Evolutionary conservation across 768 basidiomycete species (phyloP), one percentile per base, ranked within the genome.

Genomic region (Lactarius pseudohatsudake): DNA sequence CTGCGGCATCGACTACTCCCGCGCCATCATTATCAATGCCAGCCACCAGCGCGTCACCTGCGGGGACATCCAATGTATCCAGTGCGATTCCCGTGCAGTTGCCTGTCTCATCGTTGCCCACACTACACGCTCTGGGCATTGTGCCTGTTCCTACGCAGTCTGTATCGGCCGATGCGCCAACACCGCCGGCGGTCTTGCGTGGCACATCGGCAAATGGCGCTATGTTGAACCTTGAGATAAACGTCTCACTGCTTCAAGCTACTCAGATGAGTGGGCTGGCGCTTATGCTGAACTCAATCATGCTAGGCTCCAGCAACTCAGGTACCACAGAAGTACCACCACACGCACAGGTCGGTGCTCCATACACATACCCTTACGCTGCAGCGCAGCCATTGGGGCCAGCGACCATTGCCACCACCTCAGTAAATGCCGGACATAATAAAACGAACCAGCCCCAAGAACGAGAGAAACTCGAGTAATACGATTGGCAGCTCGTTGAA

Each of bases 231-330:
- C 77, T 94, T 62, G 91, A 93, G 69, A 89, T 94, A 73, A 92
- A 92, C 67, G 85, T 92, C 34, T 86, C 86, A 18, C 76, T 87
- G 22, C 79, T 94, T 62, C 88, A 91, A 74, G 81, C 85, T 20
- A 79, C 84, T n/a, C 91, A 93, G 72, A 88, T 90, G 86, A 89
- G 82, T 72, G 89, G 90, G 16, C 71, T 92, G 69, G 89, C 89
- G 22, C 78, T 87, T 68, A 78, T 92, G 13, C 75, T 92, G 67
- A 91, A 90, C 75, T 85, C 87, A 2, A 75, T 92, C 69, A 86
- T 90, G 81, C 81, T 85, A 32, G 47, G 58, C n/a, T 55, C 67
- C 50, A 70, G 71, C 43, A 70, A 65, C 55, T 67, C 69, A 45
- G 59, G 71, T 45, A 61, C 70, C 47, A 57, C 67, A 61, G 50